Conservation (phyloP, 2,329 filamentous ascomycete genomes). For the Apiospora pterosperma region DNA sequence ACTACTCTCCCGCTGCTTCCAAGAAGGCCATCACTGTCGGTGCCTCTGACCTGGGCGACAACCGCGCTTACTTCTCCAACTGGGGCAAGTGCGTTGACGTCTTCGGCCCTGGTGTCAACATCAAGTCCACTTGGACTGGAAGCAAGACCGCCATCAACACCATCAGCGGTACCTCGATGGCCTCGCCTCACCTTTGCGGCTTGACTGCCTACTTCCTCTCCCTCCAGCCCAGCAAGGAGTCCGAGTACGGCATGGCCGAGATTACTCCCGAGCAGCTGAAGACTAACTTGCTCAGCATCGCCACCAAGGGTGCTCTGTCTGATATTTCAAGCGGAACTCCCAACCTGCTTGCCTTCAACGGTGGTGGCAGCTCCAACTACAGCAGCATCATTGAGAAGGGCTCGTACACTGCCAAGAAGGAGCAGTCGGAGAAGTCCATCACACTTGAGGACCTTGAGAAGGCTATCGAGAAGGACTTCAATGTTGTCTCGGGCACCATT, state of each 20-base stretch:
- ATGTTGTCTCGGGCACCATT: slow-evolving; percentile 55
- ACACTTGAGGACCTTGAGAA: slow-evolving; percentile 59
- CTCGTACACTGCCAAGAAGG: slow-evolving; percentile 57
- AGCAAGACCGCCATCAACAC: slow-evolving; percentile 96
- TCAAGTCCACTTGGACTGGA: slow-evolving; percentile 97
- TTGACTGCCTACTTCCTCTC: slow-evolving; percentile 97
- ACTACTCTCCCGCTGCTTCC: slow-evolving; percentile 95
- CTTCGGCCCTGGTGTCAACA: slow-evolving; percentile 95
- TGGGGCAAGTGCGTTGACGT: slow-evolving; percentile 99
- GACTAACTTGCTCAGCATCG: slow-evolving; percentile 78
- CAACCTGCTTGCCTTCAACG: slow-evolving; percentile 99
- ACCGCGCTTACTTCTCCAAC: slow-evolving; percentile 99
- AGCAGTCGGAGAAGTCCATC: slow-evolving; percentile 38
- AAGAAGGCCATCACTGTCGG: slow-evolving; percentile 92
- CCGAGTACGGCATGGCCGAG: slow-evolving; percentile 82
- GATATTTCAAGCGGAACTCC: slow-evolving; percentile 83
- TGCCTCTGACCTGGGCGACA: slow-evolving; percentile 87
- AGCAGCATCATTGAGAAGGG: slow-evolving; percentile 73
- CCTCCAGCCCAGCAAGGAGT: slow-evolving; percentile 86
- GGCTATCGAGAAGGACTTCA: slow-evolving; percentile 58
- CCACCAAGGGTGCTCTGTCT: slow-evolving; percentile 71
- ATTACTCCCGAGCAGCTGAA: slow-evolving; percentile 96
- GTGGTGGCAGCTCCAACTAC: slow-evolving; percentile 92
- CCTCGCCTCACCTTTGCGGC: slow-evolving; percentile 93
- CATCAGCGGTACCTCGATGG: slow-evolving; percentile 99